A percentile compares a stretch with the other conserved stretches of the same genome.
These are phyloP conservation scores for Hymenoscyphus fraxineus DNA, from an alignment of 2,329 filamentous ascomycete species.

Conservation along the genomic window DNA sequence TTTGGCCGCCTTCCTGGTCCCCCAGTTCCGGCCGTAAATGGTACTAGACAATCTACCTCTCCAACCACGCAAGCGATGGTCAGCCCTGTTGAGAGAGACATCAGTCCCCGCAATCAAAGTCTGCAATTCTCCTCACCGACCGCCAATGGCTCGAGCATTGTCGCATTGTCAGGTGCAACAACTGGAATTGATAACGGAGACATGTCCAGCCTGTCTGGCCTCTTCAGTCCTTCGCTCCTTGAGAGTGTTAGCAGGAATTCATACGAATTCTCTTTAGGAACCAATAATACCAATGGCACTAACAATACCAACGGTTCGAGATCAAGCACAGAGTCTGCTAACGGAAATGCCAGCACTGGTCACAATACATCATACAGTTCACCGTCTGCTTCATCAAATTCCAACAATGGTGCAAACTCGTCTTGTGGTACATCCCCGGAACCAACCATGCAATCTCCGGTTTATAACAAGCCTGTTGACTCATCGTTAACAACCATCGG, in stretches of 20 bases:
- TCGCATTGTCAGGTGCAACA: slow-evolving; percentile 24
- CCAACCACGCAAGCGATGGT: slow-evolving; percentile 19
- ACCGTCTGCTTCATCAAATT: slow-evolving; percentile 60
- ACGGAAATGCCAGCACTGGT: slow-evolving; percentile 33
- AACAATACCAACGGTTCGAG: slow-evolving; percentile 45
- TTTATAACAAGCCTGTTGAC: slow-evolving; percentile 56
- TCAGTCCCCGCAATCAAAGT: slow-evolving; percentile 29
- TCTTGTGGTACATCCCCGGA: slow-evolving; percentile 77
- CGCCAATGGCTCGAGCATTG: slow-evolving; percentile 36
- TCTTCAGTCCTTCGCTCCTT: slow-evolving; percentile 56
- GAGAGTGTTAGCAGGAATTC: slow-evolving; percentile 43
- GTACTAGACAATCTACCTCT: slow-evolving; percentile 24
- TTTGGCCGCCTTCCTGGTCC: slow-evolving; percentile 70
- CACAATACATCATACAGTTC: slow-evolving; percentile 59
- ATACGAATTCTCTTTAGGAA: slow-evolving; percentile 39
- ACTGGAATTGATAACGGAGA: slow-evolving; percentile 34
- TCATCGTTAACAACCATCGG: slow-evolving; percentile 60
- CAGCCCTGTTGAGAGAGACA: slow-evolving; percentile 24
- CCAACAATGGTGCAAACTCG: slow-evolving; percentile 55
- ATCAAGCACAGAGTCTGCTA: slow-evolving; percentile 32
- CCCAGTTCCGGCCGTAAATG: slow-evolving; percentile 31
- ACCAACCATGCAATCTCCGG: slow-evolving; percentile 67
- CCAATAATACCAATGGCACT: slow-evolving; percentile 35
- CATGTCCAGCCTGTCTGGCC: slow-evolving; percentile 51
- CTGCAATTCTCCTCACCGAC: slow-evolving; percentile 28